These are phyloP conservation scores for Apiosordaria backusii DNA, from an alignment of 495 filamentous ascomycete species.

Conservation along the genomic window DNA sequence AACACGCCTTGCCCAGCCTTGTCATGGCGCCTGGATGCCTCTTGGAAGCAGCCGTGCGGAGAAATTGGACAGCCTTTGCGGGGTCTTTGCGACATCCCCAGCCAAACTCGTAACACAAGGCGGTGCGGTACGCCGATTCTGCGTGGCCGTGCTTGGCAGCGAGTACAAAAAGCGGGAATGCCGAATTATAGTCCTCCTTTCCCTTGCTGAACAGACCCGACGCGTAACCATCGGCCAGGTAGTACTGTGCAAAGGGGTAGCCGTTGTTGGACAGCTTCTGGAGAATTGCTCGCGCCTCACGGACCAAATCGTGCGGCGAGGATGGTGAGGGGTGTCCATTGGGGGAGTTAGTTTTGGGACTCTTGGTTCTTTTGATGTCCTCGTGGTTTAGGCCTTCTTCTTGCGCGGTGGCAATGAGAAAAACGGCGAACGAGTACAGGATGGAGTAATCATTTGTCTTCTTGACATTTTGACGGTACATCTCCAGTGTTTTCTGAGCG, in stretches of 20 bases:
- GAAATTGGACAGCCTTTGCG: constrained; percentile 88
- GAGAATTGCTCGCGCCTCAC: constrained; percentile 86
- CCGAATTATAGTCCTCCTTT: constrained; percentile 82
- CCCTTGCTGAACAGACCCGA: constrained; percentile 94
- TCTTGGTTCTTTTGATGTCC: constrained; percentile 40
- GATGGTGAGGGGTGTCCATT: constrained; percentile 37
- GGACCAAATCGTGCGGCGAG: constrained; percentile 63
- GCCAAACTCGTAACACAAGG: constrained; percentile 95
- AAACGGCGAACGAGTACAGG: constrained; percentile 93
- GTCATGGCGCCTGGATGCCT: constrained; percentile 94
- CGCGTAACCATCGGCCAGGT: constrained; percentile 88
- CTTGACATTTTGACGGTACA: constrained; percentile 95
- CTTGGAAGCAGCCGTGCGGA: constrained; percentile 84
- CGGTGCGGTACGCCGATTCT: constrained; percentile 90
- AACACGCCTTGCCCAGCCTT: constrained; percentile 83
- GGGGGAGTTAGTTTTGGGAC: constrained; percentile 41
- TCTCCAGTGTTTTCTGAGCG: constrained; percentile 87
- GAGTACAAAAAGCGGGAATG: constrained; percentile 86
- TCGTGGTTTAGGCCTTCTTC: constrained; percentile 52
- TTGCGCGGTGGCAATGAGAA: constrained; percentile 81
- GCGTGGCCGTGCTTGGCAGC: constrained; percentile 97
- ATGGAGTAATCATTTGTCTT: constrained; percentile 86
- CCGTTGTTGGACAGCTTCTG: constrained; percentile 79
- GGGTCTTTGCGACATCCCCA: constrained; percentile 91
- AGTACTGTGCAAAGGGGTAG: constrained; percentile 97